Base-by-base conservation (phyloP, 2,329 filamentous ascomycete species). In the Acephala macrosclerotiorum region DNA sequence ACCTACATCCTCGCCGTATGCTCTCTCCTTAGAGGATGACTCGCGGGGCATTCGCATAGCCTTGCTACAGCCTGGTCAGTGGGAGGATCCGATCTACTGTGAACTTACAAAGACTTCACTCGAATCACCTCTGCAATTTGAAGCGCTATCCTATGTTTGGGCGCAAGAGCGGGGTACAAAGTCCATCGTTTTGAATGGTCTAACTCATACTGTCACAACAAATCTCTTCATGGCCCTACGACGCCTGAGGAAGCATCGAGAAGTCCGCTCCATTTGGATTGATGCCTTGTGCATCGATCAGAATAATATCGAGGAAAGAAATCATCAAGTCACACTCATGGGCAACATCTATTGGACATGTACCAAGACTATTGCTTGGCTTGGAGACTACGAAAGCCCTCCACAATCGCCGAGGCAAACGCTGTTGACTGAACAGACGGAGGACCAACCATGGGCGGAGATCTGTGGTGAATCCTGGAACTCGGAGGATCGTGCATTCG, bases 121-220 rank as follows among this genome's bases (percentile, higher is more conserved):
- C 14, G 33, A 49, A 9, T 33, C 58, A 6, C 29, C 25, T 9
- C 36, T 14, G 1, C 26, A 6, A 20, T 60, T 51, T 20, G 58
- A 60, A 36, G 25, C 40, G 8, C 14, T 60, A n/a, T 60, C 58
- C 7, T 60, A 60, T 20, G 58, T 60, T 6, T 60, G 58, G 45
- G 42, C 42, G 6, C 26, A 33, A 35, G 58, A 60, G 36, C 14
- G 26, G 8, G 26, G 26, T 2, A 7, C 7, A 22, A 16, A 26
- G 5, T 35, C 35, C 7, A 56, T 56, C 14, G 4, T 22, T 14
- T 11, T 56, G 6, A 14, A 56, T 9, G 53, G 53, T 5, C 35
- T 36, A 16, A 7, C 9, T 7, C 35, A 56, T n/a, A 14, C n/a
- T 6, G 20, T 56, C 11, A 56, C 26, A 9, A 56, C 26, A 3